phyloP scores from a whole-genome alignment of 345 rosid species.

The Geranium brycei region DNA sequence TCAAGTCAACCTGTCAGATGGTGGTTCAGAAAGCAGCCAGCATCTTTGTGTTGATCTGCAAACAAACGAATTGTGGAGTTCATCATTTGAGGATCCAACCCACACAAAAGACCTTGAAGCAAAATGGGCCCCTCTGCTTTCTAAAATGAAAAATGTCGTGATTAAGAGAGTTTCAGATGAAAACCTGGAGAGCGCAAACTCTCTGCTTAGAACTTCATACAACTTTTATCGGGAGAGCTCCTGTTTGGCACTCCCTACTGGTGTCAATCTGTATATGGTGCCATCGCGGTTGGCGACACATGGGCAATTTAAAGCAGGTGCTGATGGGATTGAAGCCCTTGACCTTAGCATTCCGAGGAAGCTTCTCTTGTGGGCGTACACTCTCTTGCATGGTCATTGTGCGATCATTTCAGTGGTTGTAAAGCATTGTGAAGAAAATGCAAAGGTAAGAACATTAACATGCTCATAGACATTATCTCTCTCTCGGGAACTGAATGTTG shows the following conservation, averaged over 20 bases:
- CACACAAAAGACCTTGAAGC: conserved; percentile 41
- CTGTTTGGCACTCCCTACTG: conserved; percentile 45
- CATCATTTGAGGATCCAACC: conserved; percentile 47
- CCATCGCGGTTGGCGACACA: conserved; percentile 36
- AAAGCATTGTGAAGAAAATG: conserved; percentile 78
- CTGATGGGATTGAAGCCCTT: conserved; percentile 62
- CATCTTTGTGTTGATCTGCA: conserved; percentile 67
- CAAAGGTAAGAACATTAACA: conserved; percentile 44
- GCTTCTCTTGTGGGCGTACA: conserved; percentile 90
- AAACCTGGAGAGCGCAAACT: conserved; percentile 56
- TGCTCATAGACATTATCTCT: neutral
- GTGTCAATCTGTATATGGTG: conserved; percentile 49
- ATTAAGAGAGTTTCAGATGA: conserved; percentile 50
- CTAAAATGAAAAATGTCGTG: conserved; percentile 47
- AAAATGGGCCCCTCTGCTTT: conserved; percentile 60
- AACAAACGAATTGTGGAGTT: conserved; percentile 53
- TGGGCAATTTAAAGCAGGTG: conserved; percentile 32
- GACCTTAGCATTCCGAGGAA: conserved; percentile 86
- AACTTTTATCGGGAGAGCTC: conserved; percentile 80
- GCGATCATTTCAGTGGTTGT: conserved; percentile 63
- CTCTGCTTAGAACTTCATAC: conserved; percentile 62
- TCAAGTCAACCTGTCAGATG: conserved; percentile 26
- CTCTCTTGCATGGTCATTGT: conserved; percentile 54
- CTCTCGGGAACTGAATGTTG: neutral
- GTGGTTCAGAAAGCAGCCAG: conserved; percentile 33